A percentile compares a stretch with the other conserved stretches of the same genome.
Evolutionary conservation across 495 filamentous ascomycete species (phyloP).

Genomic region (Bombardia bombarda): DNA sequence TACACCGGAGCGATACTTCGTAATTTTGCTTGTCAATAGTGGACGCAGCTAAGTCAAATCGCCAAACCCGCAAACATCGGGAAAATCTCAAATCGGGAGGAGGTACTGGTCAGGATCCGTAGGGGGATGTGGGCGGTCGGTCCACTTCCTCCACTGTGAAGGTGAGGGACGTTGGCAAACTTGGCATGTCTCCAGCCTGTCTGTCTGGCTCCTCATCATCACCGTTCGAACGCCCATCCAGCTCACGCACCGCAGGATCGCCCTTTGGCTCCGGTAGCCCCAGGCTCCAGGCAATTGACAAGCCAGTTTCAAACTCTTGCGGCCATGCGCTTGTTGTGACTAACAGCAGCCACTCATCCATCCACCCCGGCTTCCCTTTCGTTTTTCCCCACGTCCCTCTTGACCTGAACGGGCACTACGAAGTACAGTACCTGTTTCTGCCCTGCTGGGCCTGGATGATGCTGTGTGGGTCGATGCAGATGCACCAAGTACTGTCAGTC

Average conservation of each 20-base stretch:
- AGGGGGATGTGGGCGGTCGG: too few species aligned
- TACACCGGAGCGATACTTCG: too few species aligned
- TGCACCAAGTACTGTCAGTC: too few species aligned
- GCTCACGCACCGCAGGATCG: not conserved
- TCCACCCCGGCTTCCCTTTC: not conserved
- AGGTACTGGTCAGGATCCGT: not conserved
- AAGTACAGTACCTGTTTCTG: conserved; percentile 10
- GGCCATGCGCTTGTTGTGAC: conserved; percentile 8
- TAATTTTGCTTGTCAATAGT: too few species aligned
- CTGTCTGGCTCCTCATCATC: too few species aligned
- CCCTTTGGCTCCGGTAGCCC: conserved; percentile 8
- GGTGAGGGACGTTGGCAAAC: too few species aligned
- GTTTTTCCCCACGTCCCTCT: conserved; percentile 7
- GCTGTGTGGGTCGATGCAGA: conserved; percentile 10
- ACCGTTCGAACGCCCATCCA: conserved; percentile 9
- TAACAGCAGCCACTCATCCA: conserved; percentile 7
- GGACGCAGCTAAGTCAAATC: conserved; percentile 11
- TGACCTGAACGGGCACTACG: conserved; percentile 4
- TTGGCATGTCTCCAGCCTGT: too few species aligned
- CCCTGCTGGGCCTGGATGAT: conserved; percentile 8
- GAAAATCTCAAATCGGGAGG: not conserved
- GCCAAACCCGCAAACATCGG: conserved; percentile 8
- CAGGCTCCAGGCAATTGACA: conserved; percentile 6
- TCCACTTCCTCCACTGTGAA: too few species aligned
- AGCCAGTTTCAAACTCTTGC: conserved; percentile 16